Evolutionary conservation across 371 early-diverging fungal genomes (phyloP), one percentile per base, ranked within the genome.

Genomic region (Blastocladiella emersonii): DNA sequence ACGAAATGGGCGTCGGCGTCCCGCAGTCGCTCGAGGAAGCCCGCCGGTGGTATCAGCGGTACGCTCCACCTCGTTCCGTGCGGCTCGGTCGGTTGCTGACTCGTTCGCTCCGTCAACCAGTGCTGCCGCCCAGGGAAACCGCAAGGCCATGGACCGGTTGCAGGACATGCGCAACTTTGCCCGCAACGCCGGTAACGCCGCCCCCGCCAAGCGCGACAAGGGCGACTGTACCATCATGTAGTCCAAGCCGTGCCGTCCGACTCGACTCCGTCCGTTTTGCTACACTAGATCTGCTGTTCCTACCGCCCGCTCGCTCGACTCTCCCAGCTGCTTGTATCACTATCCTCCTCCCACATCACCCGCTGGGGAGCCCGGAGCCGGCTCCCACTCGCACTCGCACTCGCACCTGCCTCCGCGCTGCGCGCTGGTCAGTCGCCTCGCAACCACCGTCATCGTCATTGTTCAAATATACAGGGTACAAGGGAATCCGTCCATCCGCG

Each of bases 91-190:
- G 6, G 34, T 34, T 56, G 34, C 13, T 19, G 34, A 13, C 23
- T 10, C 3, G 17, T 30, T 56, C 23, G 13, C 19, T 2, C 6
- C 2, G 2, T 56, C 10, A 68, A 68, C 78, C 67, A 81, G 83
- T 43, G 82, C 90, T 12, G 89, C 90, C 19, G 83, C 83, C 13
- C 84, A 90, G 67, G 81, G 84, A 30, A 85, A 89, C 69, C 72
- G 72, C 17, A 77, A 85, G 30, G 89, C 91, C 39, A 82, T 81
- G 77, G 78, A 83, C 59, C 79, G 90, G 19, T 72, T 90, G 63
- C 75, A 77, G 37, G 88, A 90, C 62, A 72, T 90, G 64, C 85
- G 87, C 71, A 78, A 82, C 56, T 34, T 59, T n/a, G 45, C 21
- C n/a, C n/a, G n/a, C n/a, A n/a, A n/a, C 62, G 41, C 12, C 3